Percentiles rank a stretch among this genome's conserved stretches.
phyloP scores from a whole-genome alignment of 352 stramenopile genomes.

The Plasmopara halstedii region DNA sequence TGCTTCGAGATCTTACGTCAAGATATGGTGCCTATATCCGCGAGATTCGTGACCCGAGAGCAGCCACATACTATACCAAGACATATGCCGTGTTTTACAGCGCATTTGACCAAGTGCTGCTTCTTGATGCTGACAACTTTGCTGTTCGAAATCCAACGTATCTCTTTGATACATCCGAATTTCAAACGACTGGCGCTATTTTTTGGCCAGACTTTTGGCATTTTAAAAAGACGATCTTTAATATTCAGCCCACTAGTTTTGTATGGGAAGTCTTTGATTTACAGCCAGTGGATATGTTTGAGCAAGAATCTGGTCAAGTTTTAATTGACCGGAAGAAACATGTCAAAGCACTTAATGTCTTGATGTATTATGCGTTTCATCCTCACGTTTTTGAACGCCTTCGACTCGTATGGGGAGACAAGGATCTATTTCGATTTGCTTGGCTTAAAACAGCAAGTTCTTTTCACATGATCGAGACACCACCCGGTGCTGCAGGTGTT shows the following conservation, averaged over 20 bases:
- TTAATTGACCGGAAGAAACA: slow-evolving; percentile 47
- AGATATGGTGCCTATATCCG: slow-evolving; percentile 45
- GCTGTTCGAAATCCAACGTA: slow-evolving; percentile 53
- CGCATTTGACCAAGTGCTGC: slow-evolving; percentile 62
- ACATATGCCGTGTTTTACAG: slow-evolving; percentile 68
- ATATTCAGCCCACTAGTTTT: slow-evolving; percentile 53
- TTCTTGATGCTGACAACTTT: slow-evolving; percentile 77
- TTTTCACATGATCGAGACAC: slow-evolving; percentile 53
- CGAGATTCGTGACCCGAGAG: slow-evolving; percentile 48
- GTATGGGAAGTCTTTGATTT: slow-evolving; percentile 66
- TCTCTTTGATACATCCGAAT: slow-evolving; percentile 49
- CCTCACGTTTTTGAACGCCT: slow-evolving; percentile 36
- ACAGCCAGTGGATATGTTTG: slow-evolving; percentile 55
- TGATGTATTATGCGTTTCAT: slow-evolving; percentile 61
- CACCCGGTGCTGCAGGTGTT: slow-evolving; percentile 35
- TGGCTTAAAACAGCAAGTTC: slow-evolving; percentile 59
- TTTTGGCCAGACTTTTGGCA: slow-evolving; percentile 83
- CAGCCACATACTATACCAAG: slow-evolving; percentile 63
- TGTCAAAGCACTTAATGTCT: slow-evolving; percentile 36
- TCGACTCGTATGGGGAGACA: slow-evolving; percentile 63
- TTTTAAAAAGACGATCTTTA: slow-evolving; percentile 63
- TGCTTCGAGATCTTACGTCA: slow-evolving; percentile 31
- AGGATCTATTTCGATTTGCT: slow-evolving; percentile 71
- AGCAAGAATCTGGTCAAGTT: slow-evolving; percentile 74
- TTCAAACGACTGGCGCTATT: slow-evolving; percentile 36